Conservation (phyloP, 176 grass and related monocot species). For the Zizania latifolia region DNA sequence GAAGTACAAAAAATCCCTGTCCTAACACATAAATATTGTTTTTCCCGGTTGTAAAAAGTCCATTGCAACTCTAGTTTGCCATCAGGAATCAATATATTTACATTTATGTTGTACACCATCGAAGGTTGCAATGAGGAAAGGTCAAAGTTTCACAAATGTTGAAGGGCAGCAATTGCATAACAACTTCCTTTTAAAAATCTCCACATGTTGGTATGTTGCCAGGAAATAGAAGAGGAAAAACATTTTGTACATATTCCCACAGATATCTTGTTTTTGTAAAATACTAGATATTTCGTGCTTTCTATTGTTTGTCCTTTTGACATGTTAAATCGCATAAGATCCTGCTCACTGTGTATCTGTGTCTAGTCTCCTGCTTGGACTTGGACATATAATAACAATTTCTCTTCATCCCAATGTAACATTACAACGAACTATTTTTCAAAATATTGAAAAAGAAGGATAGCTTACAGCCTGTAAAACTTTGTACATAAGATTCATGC, state of each 20-base stretch:
- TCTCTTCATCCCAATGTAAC: slow-evolving; percentile 9
- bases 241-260: not conserved
- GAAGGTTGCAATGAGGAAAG: slow-evolving; percentile 4
- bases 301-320: not conserved
- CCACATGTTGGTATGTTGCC: not conserved
- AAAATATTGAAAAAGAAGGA: not conserved
- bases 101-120: not conserved
- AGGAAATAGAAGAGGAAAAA: not conserved
- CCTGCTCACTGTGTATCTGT: not conserved
- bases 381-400: not conserved
- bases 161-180: too few relatives aligned
- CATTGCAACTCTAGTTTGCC: too few relatives aligned
- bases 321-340: not conserved
- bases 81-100: too few relatives aligned
- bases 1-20: not conserved
- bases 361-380: not conserved
- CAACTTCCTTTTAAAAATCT: too few relatives aligned
- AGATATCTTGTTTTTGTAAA: not conserved
- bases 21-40: not conserved
- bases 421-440: not conserved
- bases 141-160: not conserved
- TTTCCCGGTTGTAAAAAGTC: not conserved
- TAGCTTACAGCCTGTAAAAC: not conserved
- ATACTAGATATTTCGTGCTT: too few relatives aligned
- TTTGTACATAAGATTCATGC: not conserved